Conservation (phyloP, 2,329 filamentous ascomycete genomes). For the Ophiocordyceps camponoti-saundersi region DNA sequence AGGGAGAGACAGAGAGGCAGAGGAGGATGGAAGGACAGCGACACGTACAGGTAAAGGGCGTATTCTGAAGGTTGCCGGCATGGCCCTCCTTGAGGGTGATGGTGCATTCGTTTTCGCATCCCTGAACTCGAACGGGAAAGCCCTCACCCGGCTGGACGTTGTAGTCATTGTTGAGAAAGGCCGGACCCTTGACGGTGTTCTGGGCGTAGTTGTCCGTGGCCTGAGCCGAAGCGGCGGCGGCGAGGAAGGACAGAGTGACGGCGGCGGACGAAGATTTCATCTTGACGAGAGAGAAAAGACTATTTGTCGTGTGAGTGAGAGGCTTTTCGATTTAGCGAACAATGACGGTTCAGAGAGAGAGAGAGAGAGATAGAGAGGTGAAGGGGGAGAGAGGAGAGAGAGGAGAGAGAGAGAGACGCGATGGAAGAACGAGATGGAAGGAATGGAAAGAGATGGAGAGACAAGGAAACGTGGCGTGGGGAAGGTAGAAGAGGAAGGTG, state of each 20-base stretch:
- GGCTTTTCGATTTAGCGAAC: too few relatives aligned
- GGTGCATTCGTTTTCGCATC: constrained; percentile 16
- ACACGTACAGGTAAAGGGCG: background rate
- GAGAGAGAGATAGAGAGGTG: background rate
- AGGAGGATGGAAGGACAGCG: background rate
- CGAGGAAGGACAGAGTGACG: constrained; percentile 8
- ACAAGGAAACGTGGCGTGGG: too few relatives aligned
- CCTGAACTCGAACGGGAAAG: constrained; percentile 15
- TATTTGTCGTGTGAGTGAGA: too few relatives aligned
- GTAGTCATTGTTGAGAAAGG: constrained; percentile 15
- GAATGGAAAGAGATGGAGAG: background rate
- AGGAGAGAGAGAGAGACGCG: background rate
- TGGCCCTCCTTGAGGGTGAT: constrained; percentile 16
- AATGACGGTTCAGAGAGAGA: background rate
- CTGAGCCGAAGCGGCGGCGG: too few relatives aligned
- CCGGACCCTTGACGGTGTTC: constrained; percentile 8
- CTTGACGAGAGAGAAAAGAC: constrained; percentile 5
- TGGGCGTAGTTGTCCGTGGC: constrained; percentile 8
- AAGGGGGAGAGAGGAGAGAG: background rate
- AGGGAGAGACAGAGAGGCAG: too few relatives aligned
- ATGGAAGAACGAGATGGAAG: background rate
- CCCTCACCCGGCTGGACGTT: constrained; percentile 11
- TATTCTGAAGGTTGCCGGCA: constrained; percentile 10
- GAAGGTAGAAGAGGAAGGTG: too few relatives aligned
- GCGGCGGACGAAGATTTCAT: constrained; percentile 15